Percentiles rank a stretch among this genome's conserved stretches.
Evolutionary conservation across 1,139 yeast genomes (phyloP).

Genomic region (Debaryomycetaceae sp.): DNA sequence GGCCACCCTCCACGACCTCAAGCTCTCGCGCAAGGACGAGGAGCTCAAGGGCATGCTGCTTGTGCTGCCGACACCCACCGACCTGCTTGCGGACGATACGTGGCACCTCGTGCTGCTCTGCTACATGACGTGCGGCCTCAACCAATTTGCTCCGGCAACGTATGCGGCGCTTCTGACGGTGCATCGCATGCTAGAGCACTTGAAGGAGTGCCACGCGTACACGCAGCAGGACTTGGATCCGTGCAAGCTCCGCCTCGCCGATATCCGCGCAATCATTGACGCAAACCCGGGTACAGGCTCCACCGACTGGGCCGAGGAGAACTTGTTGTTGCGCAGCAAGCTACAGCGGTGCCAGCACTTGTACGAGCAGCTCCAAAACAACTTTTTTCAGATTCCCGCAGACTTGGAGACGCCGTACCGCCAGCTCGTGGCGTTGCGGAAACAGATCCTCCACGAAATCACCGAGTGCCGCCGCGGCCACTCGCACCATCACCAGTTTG

Average conservation of each 20-base stretch:
- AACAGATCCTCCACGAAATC: slow-evolving; percentile 21
- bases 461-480: slow-evolving; percentile 10
- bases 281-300: slow-evolving; percentile 2
- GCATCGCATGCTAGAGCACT: slow-evolving; percentile 67
- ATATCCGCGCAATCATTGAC: slow-evolving; percentile 49
- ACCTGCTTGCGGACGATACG: slow-evolving; percentile 72
- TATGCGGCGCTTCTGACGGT: slow-evolving; percentile 84
- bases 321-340: slow-evolving; percentile 45
- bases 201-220: slow-evolving; percentile 69
- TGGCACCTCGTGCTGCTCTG: slow-evolving; percentile 80
- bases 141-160: slow-evolving; percentile 86
- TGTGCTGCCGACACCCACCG: slow-evolving; percentile 38
- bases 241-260: slow-evolving; percentile 57
- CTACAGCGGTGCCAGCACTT: slow-evolving; percentile 46
- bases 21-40: slow-evolving; percentile 36
- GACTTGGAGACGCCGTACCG: slow-evolving; percentile 43
- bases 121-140: slow-evolving; percentile 83
- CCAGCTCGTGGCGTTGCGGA: slow-evolving; percentile 29
- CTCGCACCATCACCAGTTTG: slow-evolving; percentile 1
- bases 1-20: slow-evolving; percentile 38
- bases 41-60: slow-evolving; percentile 35
- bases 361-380: slow-evolving; percentile 39
- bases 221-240: slow-evolving; percentile 78
- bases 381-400: slow-evolving; percentile 46
- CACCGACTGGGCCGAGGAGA: slow-evolving; percentile 35